Base-by-base conservation (phyloP, 2,329 filamentous ascomycete genomes). In the Botrytis tulipae region DNA sequence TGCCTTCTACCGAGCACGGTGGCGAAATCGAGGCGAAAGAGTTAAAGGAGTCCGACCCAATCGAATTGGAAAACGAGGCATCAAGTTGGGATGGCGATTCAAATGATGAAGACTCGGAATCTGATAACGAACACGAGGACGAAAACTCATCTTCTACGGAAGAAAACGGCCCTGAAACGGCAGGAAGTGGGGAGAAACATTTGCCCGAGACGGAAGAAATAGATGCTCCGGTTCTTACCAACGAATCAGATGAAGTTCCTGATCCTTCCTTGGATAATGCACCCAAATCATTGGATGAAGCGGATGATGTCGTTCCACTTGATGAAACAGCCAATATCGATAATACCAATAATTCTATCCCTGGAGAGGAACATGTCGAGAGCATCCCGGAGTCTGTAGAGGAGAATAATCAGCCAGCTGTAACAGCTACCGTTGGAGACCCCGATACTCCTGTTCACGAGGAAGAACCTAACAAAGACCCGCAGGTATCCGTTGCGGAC, bases 21-120 rank as follows among this genome's bases (percentile, higher is more conserved):
- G 46, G n/a, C 8, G 25, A 40, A 22, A 44, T n/a, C 1, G 44
- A 51, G 29, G 35, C 32, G 3, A 59, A 37, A 16, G 42, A 44
- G 22, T 20, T 35, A 14, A 48, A 65, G 35, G 57, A 65, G 37
- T 46, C 40, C 1, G 48, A 37, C 4, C 32, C 4, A 42, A 18
- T 14, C 4, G 35, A 68, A 48, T 68, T 46, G 25, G 65, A 68
- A 32, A 42, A 57, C 22, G 66, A 57, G 25, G n/a, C 48, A 44
- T 57, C 37, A 29, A 57, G 51, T 16, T 57, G 66, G 66, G 48
- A 69, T 57, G 66, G 35, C 25, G 66, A 32, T 42, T 68, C 66
- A 9, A 68, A 51, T 51, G 48, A 68, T 25, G 16, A 42, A 42
- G n/a, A 59, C 9, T 57, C 48, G 3, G n/a, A 57, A 42, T 57